These are phyloP conservation scores for Fusarium algeriense DNA, from an alignment of 2,329 filamentous ascomycete species.

Conservation along the genomic window DNA sequence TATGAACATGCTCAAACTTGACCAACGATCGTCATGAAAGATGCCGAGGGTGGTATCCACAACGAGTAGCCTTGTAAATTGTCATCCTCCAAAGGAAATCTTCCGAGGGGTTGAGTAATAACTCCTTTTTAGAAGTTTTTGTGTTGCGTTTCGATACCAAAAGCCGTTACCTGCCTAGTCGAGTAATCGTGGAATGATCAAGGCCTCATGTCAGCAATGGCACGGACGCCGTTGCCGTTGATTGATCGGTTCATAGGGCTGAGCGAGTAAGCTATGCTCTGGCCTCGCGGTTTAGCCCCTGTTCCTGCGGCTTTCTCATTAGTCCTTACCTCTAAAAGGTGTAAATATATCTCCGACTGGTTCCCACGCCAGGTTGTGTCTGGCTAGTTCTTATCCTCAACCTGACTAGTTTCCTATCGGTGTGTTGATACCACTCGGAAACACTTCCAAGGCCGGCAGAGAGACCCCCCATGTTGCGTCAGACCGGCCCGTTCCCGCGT, in stretches of 20 bases:
- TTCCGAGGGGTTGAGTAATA: not conserved
- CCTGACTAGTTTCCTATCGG: not conserved
- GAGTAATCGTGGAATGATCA: not conserved
- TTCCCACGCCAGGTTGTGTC: slow-evolving; percentile 1
- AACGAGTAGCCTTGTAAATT: not conserved
- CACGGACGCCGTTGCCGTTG: not conserved
- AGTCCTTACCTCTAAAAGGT: not conserved
- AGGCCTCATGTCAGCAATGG: slow-evolving; percentile 6
- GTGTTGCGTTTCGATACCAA: not conserved
- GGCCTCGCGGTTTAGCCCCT: not conserved
- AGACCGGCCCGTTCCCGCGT: slow-evolving; percentile 31
- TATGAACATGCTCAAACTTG: not conserved
- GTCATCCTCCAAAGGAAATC: not conserved
- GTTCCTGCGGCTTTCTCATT: not conserved
- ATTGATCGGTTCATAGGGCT: slow-evolving; percentile 21
- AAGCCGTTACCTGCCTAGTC: not conserved
- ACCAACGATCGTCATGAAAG: not conserved
- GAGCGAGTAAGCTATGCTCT: slow-evolving; percentile 7
- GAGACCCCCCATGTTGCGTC: not conserved
- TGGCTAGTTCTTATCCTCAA: slow-evolving; percentile 1
- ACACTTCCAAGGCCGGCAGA: not conserved
- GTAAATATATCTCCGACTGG: not conserved
- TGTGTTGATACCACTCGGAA: slow-evolving; percentile 13
- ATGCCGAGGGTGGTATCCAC: not conserved
- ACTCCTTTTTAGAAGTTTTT: not conserved